Evolutionary conservation across 2,329 filamentous ascomycete species (phyloP).

Genomic region (Hypoxylon sp.): DNA sequence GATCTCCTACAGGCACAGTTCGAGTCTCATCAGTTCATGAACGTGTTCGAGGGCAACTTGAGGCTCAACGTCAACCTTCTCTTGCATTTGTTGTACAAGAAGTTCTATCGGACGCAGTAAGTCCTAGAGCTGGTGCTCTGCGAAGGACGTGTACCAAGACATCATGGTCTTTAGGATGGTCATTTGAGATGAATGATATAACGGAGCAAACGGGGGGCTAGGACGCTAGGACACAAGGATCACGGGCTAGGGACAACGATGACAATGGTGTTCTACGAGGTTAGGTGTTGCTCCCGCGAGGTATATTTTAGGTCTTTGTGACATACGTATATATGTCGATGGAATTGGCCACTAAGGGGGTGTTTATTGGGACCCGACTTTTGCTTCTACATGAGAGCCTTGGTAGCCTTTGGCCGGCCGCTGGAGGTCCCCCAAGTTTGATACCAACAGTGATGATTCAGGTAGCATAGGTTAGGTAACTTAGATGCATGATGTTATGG

Average conservation of each 20-base stretch:
- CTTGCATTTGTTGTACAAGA: constrained; percentile 97
- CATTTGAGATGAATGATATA: constrained; percentile 25
- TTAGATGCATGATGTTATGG: constrained; percentile 46
- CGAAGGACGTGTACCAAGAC: constrained; percentile 1
- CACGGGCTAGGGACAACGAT: constrained; percentile 35
- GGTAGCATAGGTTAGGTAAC: constrained; percentile 42
- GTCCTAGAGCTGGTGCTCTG: constrained; percentile 21
- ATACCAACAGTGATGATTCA: constrained; percentile 36
- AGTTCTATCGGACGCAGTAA: constrained; percentile 88
- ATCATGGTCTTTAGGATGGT: constrained; percentile 9
- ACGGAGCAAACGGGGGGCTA: constrained; percentile 24
- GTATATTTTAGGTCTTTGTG: constrained; percentile 23
- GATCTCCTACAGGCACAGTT: constrained; percentile 97
- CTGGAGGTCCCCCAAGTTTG: constrained; percentile 24
- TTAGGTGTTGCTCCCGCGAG: constrained; percentile 27
- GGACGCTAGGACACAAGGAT: constrained; percentile 39
- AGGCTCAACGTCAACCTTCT: constrained; percentile 96
- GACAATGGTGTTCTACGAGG: constrained; percentile 43
- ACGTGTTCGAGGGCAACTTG: constrained; percentile 87
- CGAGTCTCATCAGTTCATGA: constrained; percentile 96
- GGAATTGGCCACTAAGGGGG: constrained; percentile 27
- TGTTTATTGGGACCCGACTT: constrained; percentile 23
- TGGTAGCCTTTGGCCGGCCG: constrained; percentile 24
- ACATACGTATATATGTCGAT: constrained; percentile 26
- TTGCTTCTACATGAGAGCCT: constrained; percentile 25